These are phyloP conservation scores for Panellus pusillus DNA, from an alignment of 768 basidiomycete genomes.

Conservation along the genomic window DNA sequence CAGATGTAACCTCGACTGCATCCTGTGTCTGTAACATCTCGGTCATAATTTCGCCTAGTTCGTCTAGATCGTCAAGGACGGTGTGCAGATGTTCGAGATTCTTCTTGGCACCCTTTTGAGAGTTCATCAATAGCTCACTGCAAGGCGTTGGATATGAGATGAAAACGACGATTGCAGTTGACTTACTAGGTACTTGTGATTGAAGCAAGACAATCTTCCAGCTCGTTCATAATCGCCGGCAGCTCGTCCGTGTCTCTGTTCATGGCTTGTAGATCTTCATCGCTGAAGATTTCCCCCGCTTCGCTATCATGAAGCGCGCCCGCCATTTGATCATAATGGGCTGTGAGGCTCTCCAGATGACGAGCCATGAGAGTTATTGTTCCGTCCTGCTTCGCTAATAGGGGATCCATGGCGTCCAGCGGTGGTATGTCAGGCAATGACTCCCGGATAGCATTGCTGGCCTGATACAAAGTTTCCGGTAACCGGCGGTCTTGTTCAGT, in stretches of 20 bases:
- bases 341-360: constrained; percentile 67
- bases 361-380: constrained; percentile 68
- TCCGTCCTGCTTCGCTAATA: constrained; percentile 56
- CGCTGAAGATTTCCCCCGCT: constrained; percentile 62
- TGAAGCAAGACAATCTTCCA: constrained; percentile 56
- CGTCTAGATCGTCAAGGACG: constrained; percentile 67
- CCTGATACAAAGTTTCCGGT: constrained; percentile 59
- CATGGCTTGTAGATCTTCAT: constrained; percentile 79
- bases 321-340: constrained; percentile 79
- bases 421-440: constrained; percentile 44
- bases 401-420: constrained; percentile 44
- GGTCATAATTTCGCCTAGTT: constrained; percentile 76
- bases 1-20: constrained; percentile 55
- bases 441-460: constrained; percentile 56
- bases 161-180: not conserved
- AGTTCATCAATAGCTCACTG: constrained; percentile 52
- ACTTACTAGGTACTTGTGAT: constrained; percentile 62
- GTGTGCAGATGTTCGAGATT: constrained; percentile 50
- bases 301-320: constrained; percentile 66
- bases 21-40: constrained; percentile 75
- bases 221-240: constrained; percentile 69
- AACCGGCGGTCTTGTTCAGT: constrained; percentile 62
- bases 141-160: not conserved
- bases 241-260: constrained; percentile 79
- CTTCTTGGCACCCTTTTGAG: constrained; percentile 43